Evolutionary conservation across 257 asterid genomes (phyloP).

Genomic region (Sherardia arvensis): DNA sequence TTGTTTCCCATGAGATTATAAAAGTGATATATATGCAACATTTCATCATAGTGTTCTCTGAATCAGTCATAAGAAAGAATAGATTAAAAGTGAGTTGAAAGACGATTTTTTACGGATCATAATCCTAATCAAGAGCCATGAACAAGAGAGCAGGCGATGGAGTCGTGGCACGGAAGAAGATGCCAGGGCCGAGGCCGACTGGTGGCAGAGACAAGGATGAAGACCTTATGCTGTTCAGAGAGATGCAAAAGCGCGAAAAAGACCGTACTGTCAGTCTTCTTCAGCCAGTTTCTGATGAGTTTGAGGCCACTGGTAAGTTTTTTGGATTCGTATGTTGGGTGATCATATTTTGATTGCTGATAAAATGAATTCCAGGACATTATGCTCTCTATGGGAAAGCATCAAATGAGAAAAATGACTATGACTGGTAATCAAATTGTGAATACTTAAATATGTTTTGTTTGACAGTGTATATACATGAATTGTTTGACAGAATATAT

Average conservation of each 20-base stretch:
- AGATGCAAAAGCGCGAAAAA: constrained; percentile 48
- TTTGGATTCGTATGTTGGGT: background rate
- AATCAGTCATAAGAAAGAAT: background rate
- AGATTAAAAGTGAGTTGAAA: background rate
- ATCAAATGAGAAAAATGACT: constrained; percentile 52
- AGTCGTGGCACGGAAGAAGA: background rate
- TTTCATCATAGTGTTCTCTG: background rate
- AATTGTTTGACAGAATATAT: background rate
- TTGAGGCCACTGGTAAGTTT: constrained; percentile 45
- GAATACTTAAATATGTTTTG: background rate
- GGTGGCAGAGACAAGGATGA: constrained; percentile 46
- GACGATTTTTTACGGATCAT: background rate
- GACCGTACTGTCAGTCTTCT: constrained; percentile 44
- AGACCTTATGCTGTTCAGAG: constrained; percentile 57
- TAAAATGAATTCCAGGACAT: constrained; percentile 26
- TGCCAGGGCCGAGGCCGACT: constrained; percentile 3
- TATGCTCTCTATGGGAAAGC: constrained; percentile 40
- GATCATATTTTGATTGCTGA: background rate
- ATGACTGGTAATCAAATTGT: constrained; percentile 66
- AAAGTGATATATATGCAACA: background rate
- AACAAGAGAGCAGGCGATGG: constrained; percentile 27
- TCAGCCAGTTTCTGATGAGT: constrained; percentile 59
- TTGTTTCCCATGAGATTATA: background rate
- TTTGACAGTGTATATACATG: background rate
- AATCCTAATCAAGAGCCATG: background rate